Evolutionary conservation across 2,329 filamentous ascomycete genomes (phyloP), one percentile per base, ranked within the genome.

Genomic region (Pyricularia sp.): DNA sequence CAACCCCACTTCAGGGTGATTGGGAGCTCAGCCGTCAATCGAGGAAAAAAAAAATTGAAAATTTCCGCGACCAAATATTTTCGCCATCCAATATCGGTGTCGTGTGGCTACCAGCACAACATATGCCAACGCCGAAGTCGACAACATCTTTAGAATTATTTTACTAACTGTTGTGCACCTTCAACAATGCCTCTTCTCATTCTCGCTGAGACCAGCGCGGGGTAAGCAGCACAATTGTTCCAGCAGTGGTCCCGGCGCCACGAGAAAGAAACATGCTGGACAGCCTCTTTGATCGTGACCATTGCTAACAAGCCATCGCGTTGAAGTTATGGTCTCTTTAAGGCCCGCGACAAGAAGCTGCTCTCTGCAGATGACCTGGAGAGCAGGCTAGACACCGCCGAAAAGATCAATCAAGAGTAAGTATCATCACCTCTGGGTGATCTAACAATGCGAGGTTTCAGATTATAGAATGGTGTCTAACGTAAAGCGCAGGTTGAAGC

Each of bases 291-390:
- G 33, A 49, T 33, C 13, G 13, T 59, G 24, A 19, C 28, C 24
- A 28, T 64, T 49, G 62, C 76, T 78, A 74, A 75, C 73, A 69
- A 64, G 22, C n/a, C 13, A 26, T 59, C 24, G 13, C 55, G 28
- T 57, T 59, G 24, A 72, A 96, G 94, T 77, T 97, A 97, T 82
- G 94, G 93, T 78, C 86, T 99, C 77, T 92, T 99, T 82, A 97
- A 99, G 84, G 90, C 93, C 72, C 91, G 93, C 77, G 93, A 97
- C 84, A 97, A 97, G 86, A 97, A 97, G 83, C 85, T 97, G 66
- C 83, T 99, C 70, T 94, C 96, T 78, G 88, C 89, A 73, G 89
- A 93, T 78, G 87, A 93, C 73, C 78, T 96, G 68, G 83, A 86
- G 68, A 87, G 64, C 7, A 69, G 94, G 75, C 83, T 92, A 67